A percentile compares a stretch with the other conserved stretches of the same genome.
Evolutionary conservation across 228 moss, liverwort and hornwort species (phyloP).

Genomic region (Sphagnum magellanicum): DNA sequence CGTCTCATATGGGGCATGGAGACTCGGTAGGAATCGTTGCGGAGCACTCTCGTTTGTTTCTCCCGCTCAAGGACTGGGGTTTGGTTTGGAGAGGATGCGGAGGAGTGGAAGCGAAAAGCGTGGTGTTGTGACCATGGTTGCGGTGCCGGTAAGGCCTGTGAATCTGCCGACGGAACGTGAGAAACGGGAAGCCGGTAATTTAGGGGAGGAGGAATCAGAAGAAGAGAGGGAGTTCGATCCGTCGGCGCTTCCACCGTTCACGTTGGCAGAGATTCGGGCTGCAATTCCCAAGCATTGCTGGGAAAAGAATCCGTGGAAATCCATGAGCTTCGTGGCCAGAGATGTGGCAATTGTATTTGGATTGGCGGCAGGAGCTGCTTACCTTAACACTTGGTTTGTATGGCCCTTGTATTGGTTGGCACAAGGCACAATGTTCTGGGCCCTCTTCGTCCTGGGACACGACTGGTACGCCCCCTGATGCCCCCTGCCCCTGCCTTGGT

Average conservation of each 20-base stretch:
- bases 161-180: constrained; percentile 26
- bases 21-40: too few species aligned
- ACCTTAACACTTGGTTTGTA: constrained; percentile 48
- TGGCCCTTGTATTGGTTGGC: constrained; percentile 78
- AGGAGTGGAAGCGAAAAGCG: too few species aligned
- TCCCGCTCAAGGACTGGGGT: too few species aligned
- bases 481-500: too few species aligned
- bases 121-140: constrained; percentile 19
- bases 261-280: constrained; percentile 60
- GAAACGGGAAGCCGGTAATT: too few species aligned
- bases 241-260: constrained; percentile 52
- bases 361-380: constrained; percentile 56
- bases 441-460: constrained; percentile 74
- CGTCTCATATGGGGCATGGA: too few species aligned
- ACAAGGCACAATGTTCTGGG: constrained; percentile 87
- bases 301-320: constrained; percentile 68
- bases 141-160: constrained; percentile 33
- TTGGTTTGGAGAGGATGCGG: too few species aligned
- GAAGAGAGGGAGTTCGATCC: constrained; percentile 34
- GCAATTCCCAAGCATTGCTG: constrained; percentile 82
- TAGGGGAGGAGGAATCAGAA: not conserved
- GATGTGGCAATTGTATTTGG: constrained; percentile 54
- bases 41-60: too few species aligned
- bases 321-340: constrained; percentile 47
- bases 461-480: constrained; percentile 34